Base-by-base conservation (phyloP, 2,329 filamentous ascomycete species). In the Fonsecaea monophora region DNA sequence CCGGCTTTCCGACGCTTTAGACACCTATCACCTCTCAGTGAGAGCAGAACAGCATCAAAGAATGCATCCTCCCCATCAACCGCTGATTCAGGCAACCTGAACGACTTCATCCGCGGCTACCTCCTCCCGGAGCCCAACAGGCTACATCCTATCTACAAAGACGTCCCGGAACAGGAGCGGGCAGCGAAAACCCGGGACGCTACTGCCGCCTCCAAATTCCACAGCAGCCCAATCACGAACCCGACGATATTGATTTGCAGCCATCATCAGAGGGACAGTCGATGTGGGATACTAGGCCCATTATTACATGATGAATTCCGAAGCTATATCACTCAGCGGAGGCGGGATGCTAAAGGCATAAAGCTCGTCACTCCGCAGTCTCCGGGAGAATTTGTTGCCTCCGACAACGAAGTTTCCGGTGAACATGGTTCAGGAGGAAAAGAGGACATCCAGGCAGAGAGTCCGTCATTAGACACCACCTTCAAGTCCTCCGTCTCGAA, bases 281-380 rank as follows among this genome's bases (percentile, higher is more conserved):
- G 95, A 60, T 99, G 95, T 74, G 94, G 95, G 0, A 80, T 92
- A 25, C 83, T 94, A 70, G 94, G 92, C 0, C 92, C 93, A 0
- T 79, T 92, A 1, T 81, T 98, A 13, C 82, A 87, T 71, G 78
- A 79, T 0, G 90, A 93, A 72, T 98, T 98, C 72, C 84, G 87
- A 71, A 53, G 57, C 34, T 68, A 67, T 55, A 59, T 67, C 34
- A 53, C 53, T 40, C 30, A 53, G 12, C 67, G 65, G 4, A 37
- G 48, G 18, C 38, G 18, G 32, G 37, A 45, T 10, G 61, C 56
- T 3, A 10, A 32, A 18, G 45, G 30, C 3, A 12, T 40, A 25
- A 58, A 63, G 1, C 74, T 62, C 10, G 35, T 37, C 25, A 53
- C 40, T 8, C 37, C 60, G 50, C 18, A 9, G 32, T 55, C 30